These are phyloP conservation scores for Sphaerobolus stellatus DNA, from an alignment of 1,284 basidiomycete species.

Conservation along the genomic window DNA sequence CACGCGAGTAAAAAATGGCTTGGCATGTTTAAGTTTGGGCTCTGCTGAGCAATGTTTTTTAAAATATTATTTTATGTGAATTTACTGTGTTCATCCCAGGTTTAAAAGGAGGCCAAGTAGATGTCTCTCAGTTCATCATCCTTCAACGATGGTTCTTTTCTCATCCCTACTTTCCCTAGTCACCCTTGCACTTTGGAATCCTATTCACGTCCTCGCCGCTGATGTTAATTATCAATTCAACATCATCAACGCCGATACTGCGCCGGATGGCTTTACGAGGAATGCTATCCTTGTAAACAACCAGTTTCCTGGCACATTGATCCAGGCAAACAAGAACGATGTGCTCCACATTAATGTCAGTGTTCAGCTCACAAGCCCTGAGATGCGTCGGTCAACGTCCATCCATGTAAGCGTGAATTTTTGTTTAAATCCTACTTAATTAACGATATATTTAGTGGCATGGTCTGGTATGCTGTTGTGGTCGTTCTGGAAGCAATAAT, in stretches of 20 bases:
- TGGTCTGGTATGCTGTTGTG: neutral
- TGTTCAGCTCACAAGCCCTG: conserved; percentile 18
- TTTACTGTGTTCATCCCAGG: too few relatives aligned
- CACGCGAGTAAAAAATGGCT: too few relatives aligned
- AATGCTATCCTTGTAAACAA: conserved; percentile 17
- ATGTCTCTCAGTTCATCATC: too few relatives aligned
- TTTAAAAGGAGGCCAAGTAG: too few relatives aligned
- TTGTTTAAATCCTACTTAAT: conserved; percentile 28
- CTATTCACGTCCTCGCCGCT: conserved; percentile 5
- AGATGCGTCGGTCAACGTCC: conserved; percentile 27
- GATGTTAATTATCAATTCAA: conserved; percentile 13
- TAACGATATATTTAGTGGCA: conserved; percentile 11
- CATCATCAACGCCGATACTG: conserved; percentile 25
- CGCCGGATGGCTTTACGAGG: conserved; percentile 32
- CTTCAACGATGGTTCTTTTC: too few relatives aligned
- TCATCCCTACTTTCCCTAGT: too few relatives aligned
- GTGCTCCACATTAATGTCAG: conserved; percentile 15
- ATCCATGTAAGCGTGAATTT: conserved; percentile 32
- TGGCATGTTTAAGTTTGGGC: too few relatives aligned
- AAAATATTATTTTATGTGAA: too few relatives aligned
- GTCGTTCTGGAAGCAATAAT: neutral
- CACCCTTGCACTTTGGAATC: too few relatives aligned
- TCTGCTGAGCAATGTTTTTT: too few relatives aligned
- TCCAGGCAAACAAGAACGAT: conserved; percentile 19
- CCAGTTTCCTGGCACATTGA: conserved; percentile 21